Percentiles rank a stretch among this genome's conserved stretches.
phyloP scores from a whole-genome alignment of 1,284 basidiomycete species.

The Boletus sp. region DNA sequence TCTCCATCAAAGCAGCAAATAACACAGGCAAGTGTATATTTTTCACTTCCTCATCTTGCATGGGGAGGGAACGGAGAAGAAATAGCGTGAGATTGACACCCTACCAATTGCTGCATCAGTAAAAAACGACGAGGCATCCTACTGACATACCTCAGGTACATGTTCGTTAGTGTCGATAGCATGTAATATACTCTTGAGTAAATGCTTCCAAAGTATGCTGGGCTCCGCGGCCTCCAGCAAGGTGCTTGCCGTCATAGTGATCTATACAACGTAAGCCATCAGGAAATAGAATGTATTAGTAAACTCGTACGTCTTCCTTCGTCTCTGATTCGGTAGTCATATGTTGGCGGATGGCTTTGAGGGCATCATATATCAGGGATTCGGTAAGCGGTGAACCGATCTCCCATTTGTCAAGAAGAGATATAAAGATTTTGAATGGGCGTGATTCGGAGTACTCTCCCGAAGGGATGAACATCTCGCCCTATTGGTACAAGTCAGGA shows the following conservation, averaged over 20 bases:
- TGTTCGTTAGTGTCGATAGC: slow-evolving; percentile 52
- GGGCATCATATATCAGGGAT: slow-evolving; percentile 77
- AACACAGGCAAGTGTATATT: slow-evolving; percentile 81
- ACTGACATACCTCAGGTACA: slow-evolving; percentile 49
- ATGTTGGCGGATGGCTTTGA: slow-evolving; percentile 69
- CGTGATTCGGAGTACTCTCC: slow-evolving; percentile 76
- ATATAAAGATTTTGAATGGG: slow-evolving; percentile 96
- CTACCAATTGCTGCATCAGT: slow-evolving; percentile 41
- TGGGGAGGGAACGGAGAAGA: slow-evolving; percentile 68
- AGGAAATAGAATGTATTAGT: slow-evolving; percentile 11
- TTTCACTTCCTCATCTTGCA: slow-evolving; percentile 83
- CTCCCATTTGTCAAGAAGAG: slow-evolving; percentile 96
- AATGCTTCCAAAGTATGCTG: slow-evolving; percentile 80
- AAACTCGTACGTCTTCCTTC: slow-evolving; percentile 62
- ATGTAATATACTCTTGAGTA: slow-evolving; percentile 59
- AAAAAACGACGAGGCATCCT: not conserved
- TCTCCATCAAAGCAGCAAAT: slow-evolving; percentile 67
- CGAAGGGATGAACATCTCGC: slow-evolving; percentile 74
- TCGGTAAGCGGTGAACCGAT: slow-evolving; percentile 86
- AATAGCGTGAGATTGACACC: slow-evolving; percentile 68
- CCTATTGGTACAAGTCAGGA: slow-evolving; percentile 41
- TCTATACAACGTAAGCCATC: slow-evolving; percentile 44
- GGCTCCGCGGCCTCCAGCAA: slow-evolving; percentile 95
- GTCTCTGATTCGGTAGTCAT: slow-evolving; percentile 53
- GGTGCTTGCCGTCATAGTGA: slow-evolving; percentile 84